phyloP scores from a whole-genome alignment of 208 protist species.

The Angomonas deanei region DNA sequence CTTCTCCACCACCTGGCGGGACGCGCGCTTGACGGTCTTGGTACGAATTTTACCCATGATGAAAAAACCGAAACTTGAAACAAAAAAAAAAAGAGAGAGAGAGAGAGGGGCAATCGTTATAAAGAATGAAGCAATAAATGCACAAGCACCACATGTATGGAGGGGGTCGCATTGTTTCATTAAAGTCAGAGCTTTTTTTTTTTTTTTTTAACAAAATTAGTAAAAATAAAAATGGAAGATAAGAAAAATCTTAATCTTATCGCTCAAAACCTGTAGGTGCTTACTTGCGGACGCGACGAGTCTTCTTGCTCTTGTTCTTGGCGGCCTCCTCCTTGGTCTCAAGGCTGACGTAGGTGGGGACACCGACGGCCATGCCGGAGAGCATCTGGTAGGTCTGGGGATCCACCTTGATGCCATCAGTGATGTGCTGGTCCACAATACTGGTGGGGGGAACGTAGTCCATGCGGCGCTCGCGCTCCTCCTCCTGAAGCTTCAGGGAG shows the following conservation, averaged over 20 bases:
- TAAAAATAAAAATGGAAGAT: constrained; percentile 10
- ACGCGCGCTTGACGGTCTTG: constrained; percentile 99
- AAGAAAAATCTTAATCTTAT: neutral
- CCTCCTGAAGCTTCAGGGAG: constrained; percentile 99
- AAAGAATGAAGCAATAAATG: neutral
- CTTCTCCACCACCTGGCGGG: constrained; percentile 99
- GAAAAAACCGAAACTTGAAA: neutral
- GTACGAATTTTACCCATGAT: constrained; percentile 99
- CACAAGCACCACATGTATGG: no score
- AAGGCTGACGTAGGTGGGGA: constrained; percentile 62
- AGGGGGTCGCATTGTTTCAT: no score
- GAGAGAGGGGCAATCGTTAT: neutral
- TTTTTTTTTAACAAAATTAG: constrained; percentile 13
- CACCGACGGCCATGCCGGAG: constrained; percentile 74
- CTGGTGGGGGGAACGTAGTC: constrained; percentile 98
- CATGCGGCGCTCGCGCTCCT: constrained; percentile 99
- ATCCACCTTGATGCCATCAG: constrained; percentile 86
- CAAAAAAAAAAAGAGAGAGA: constrained; percentile 7
- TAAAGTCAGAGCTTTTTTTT: constrained; percentile 2
- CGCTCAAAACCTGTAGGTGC: no score
- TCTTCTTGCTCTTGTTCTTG: constrained; percentile 81
- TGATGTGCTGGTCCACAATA: constrained; percentile 78
- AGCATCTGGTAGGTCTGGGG: constrained; percentile 86
- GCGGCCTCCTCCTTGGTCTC: constrained; percentile 17
- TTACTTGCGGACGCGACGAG: constrained; percentile 11